Base-by-base conservation (phyloP, 2,329 filamentous ascomycete species). In the Xylariaceae sp. region DNA sequence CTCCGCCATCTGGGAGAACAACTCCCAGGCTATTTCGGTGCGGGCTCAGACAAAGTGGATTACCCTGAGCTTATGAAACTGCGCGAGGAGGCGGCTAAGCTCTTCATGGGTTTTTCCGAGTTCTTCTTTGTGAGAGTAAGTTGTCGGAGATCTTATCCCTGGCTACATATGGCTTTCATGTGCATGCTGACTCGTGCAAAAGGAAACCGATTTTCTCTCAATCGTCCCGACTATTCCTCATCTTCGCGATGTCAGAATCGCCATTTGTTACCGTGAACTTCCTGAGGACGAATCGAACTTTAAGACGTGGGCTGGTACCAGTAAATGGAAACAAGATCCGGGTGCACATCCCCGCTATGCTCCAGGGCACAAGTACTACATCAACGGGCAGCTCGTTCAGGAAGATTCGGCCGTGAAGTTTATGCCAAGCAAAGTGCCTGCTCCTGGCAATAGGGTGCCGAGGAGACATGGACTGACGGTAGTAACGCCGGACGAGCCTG, bases 71-170 rank as follows among this genome's bases (percentile, higher is more conserved):
- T 76, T 44, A 75, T 81, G 63, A 73, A 73, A 57, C 76, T 85
- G 42, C 79, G 77, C 52, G 69, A 73, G 34, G 78, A 80, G 49
- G 80, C 82, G 11, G 78, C 77, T 73, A 76, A 81, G 57, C 77
- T 76, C 65, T 86, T 87, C 70, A 72, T 78, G 61, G 77, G 78
- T 15, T 30, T 30, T 30, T 80, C 82, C 68, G 81, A 87, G 65
- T 78, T 87, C 78, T 88, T 88, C 70, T 87, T 88, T 66, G 81
- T 88, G 63, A 87, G 86, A 77, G 83, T 87, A 73, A 76, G 60
- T 57, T 3, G 2, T 3, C 34, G 23, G 4, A 4, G 23, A 4
- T 30, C 23, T 5, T 30, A 30, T 34, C 23, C 23, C 10, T 6
- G 7, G 30, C 5, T 39, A 18, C 2, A 18, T 18, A 35, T 17